A percentile compares a stretch with the other conserved stretches of the same genome.
phyloP scores from a whole-genome alignment of 176 grass and related monocot genomes.

The Triticum dicoccoides region DNA sequence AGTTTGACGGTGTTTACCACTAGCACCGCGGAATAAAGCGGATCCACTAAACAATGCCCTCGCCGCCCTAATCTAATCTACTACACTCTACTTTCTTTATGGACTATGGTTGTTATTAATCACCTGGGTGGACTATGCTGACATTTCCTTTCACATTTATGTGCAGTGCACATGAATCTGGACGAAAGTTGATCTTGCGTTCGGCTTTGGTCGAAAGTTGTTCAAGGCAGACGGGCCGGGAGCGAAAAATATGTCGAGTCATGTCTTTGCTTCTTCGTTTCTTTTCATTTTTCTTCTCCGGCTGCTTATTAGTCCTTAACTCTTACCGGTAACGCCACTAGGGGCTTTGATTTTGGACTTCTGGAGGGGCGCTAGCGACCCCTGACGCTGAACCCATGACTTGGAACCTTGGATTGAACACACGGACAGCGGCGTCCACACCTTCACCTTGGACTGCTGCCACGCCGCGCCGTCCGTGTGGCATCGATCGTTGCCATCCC shows the following conservation, averaged over 20 bases:
- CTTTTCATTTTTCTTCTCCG: not conserved
- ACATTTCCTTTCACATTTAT: not conserved
- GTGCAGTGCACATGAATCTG: no score
- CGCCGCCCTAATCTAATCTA: not conserved
- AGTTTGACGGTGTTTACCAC: not conserved
- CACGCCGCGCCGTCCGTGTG: no score
- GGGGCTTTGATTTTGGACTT: not conserved
- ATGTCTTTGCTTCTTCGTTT: not conserved
- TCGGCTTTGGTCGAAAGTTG: constrained; percentile 5
- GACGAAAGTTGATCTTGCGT: not conserved
- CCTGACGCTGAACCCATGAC: not conserved
- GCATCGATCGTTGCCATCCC: not conserved
- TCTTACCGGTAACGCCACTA: not conserved
- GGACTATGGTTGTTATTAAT: no score
- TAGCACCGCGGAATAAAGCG: not conserved
- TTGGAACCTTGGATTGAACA: no score
- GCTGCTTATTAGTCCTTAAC: not conserved
- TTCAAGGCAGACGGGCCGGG: not conserved
- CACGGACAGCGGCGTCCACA: not conserved
- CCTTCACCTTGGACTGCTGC: not conserved
- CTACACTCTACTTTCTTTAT: not conserved
- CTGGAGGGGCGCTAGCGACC: not conserved
- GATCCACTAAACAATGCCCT: not conserved
- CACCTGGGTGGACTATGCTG: not conserved
- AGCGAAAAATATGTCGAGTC: not conserved